Evolutionary conservation across 129 eudicot species (phyloP), one percentile per base, ranked within the genome.

Genomic region (Chrysanthemum seticuspe): DNA sequence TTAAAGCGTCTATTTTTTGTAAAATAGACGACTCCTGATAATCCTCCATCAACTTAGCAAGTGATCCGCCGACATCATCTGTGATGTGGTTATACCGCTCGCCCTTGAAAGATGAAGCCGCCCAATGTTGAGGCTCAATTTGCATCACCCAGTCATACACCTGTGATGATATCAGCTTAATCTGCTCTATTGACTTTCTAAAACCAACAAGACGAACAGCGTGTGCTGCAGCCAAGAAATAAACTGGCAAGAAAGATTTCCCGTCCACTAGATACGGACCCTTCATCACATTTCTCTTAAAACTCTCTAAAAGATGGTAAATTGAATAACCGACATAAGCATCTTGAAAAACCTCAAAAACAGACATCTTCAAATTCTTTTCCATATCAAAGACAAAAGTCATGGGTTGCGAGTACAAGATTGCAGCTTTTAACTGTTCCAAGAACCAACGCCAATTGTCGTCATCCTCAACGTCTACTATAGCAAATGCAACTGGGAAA

Each of bases 341-440:
- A 66, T 81, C 79, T 59, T 83, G 89, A 74, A 90, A 90, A 48
- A 91, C 75, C 19, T 87, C 91, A 13, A 79, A 86, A 54, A 88
- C 76, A 13, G 67, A 25, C n/a, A 62, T 65, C 61, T 78, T 84
- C 62, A 91, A 62, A 56, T 80, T 81, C 85, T 84, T 87, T 64
- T 91, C 97, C 77, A 79, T 80, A 74, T 91, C 97, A 16, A 84
- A 87, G 31, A 91, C 89, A 57, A 87, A 84, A n/a, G 97, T 91
- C 40, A 91, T 70, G 57, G 86, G 68, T 76, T 70, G 52, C 16
- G 89, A 74, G 83, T 79, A 62, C 13, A 89, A 74, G 74, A 87
- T 23, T 58, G 84, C 79, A 51, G 82, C 65, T 76, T 80, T 87
- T 18, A 91, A 52, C 63, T 77, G 83, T 71, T 82, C 84, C 82